These are phyloP conservation scores for Candida quercuum DNA, from an alignment of 805 yeast genomes.

Conservation along the genomic window DNA sequence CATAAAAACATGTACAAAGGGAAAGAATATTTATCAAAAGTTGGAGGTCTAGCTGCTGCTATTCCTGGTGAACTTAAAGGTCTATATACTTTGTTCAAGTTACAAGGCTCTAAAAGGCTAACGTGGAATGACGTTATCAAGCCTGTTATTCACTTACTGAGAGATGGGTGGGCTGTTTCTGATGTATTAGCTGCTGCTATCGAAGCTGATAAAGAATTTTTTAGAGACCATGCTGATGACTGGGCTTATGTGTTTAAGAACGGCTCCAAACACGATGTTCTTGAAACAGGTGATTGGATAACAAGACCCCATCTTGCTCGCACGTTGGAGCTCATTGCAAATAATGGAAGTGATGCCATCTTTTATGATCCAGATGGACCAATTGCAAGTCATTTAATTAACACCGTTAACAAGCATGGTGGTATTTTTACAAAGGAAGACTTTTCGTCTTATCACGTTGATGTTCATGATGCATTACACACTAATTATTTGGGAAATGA, in stretches of 20 bases:
- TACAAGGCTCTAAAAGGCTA: constrained; percentile 67
- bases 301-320: constrained; percentile 57
- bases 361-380: constrained; percentile 84
- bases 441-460: constrained; percentile 54
- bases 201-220: constrained; percentile 28
- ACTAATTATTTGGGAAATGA: constrained; percentile 37
- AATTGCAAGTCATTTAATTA: constrained; percentile 57
- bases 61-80: constrained; percentile 93
- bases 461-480: constrained; percentile 33
- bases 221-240: constrained; percentile 29
- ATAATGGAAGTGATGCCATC: constrained; percentile 68
- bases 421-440: constrained; percentile 69
- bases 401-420: constrained; percentile 44
- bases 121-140: constrained; percentile 67
- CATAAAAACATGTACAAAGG: constrained; percentile 58
- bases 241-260: constrained; percentile 54
- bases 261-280: constrained; percentile 26
- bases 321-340: constrained; percentile 63
- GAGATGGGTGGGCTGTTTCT: constrained; percentile 55
- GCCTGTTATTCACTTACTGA: constrained; percentile 70
- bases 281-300: constrained; percentile 54
- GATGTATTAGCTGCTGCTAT: constrained; percentile 41
- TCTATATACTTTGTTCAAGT: constrained; percentile 49
- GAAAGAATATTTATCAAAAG: constrained; percentile 44
- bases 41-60: constrained; percentile 86